phyloP scores from a whole-genome alignment of 768 basidiomycete genomes.

The Lentinula lateritia region DNA sequence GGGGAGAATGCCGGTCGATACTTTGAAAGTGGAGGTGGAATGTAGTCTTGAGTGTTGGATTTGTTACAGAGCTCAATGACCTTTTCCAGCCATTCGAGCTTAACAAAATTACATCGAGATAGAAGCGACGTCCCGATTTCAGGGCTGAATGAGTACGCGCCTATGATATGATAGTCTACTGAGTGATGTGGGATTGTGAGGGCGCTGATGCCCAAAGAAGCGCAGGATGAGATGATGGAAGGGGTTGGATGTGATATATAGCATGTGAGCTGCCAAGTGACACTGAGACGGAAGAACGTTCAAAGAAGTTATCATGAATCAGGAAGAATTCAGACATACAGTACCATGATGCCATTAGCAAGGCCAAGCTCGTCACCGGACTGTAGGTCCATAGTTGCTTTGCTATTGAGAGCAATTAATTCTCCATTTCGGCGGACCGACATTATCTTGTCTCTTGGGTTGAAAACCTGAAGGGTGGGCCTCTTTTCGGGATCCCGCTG shows the following conservation, averaged over 20 bases:
- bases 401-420: conserved; percentile 27
- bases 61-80: conserved; percentile 29
- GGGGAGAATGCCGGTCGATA: conserved; percentile 56
- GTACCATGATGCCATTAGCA: conserved; percentile 33
- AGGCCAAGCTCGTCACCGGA: conserved; percentile 52
- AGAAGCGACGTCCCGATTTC: conserved; percentile 55
- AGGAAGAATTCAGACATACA: conserved; percentile 30
- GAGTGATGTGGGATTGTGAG: conserved; percentile 28
- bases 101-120: conserved; percentile 53
- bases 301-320: not conserved
- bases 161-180: conserved; percentile 61
- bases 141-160: conserved; percentile 44
- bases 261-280: conserved; percentile 35
- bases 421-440: conserved; percentile 33
- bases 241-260: conserved; percentile 34
- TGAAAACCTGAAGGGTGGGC: conserved; percentile 44
- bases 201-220: conserved; percentile 56
- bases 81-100: conserved; percentile 62
- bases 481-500: conserved; percentile 45
- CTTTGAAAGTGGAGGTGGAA: conserved; percentile 50
- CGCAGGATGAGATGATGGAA: conserved; percentile 37
- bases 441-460: conserved; percentile 43
- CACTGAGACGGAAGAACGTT: not conserved
- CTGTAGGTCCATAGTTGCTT: conserved; percentile 34
- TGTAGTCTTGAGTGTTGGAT: conserved; percentile 24